Conservation (phyloP, 805 yeast species). For the Starmerella bombicola region DNA sequence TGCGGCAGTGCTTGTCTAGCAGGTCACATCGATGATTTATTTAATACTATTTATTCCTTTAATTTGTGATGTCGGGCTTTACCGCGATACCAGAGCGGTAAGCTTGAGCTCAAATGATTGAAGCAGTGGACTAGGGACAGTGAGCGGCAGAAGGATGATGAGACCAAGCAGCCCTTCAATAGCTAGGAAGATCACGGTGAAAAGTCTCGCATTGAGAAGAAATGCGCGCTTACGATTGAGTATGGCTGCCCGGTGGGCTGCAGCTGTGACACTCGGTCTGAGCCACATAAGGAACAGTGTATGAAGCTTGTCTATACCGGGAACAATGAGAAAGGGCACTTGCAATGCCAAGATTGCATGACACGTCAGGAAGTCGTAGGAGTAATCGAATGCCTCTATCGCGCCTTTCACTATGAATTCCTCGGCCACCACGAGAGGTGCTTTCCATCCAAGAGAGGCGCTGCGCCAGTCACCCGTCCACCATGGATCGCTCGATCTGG, state of each 20-base stretch:
- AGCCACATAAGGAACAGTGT: constrained; percentile 92
- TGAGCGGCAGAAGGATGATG: constrained; percentile 11
- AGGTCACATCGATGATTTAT: too few relatives aligned
- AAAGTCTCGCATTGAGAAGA: constrained; percentile 5
- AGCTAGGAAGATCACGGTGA: constrained; percentile 8
- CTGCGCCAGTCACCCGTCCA: constrained; percentile 41
- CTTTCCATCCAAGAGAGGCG: constrained; percentile 68
- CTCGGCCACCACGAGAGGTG: constrained; percentile 66
- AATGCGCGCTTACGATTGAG: constrained; percentile 67
- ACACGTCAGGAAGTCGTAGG: constrained; percentile 82
- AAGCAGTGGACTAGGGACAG: too few relatives aligned
- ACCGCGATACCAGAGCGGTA: too few relatives aligned
- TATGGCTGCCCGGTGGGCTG: constrained; percentile 70
- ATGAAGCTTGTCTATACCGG: constrained; percentile 81
- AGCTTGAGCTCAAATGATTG: too few relatives aligned
- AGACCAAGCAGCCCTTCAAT: constrained; percentile 1
- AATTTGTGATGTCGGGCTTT: too few relatives aligned
- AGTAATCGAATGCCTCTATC: constrained; percentile 75
- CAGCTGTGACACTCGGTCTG: constrained; percentile 51
- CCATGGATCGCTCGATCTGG: constrained; percentile 55
- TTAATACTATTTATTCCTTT: too few relatives aligned
- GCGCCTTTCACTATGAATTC: constrained; percentile 67
- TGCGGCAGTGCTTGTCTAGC: too few relatives aligned
- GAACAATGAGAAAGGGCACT: constrained; percentile 65
- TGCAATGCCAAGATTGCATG: constrained; percentile 69